phyloP scores from a whole-genome alignment of 257 asterid species.

The Solanum tarapatanum region DNA sequence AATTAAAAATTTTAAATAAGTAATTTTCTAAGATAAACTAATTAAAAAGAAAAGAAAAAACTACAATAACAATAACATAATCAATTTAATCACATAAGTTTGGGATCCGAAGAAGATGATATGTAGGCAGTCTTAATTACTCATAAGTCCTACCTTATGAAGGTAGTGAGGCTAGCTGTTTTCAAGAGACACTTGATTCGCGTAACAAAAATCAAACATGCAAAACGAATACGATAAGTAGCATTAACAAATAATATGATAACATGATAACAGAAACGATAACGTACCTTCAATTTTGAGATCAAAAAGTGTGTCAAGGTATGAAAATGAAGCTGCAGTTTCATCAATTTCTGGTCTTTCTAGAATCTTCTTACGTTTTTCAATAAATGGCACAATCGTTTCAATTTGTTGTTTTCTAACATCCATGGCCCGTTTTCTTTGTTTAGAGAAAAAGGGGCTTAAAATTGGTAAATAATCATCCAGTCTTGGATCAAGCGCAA shows the following conservation, averaged over 20 bases:
- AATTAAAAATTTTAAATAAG: not conserved
- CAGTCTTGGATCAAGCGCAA: conserved; percentile 60
- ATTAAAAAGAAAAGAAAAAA: not conserved
- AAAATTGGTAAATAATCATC: conserved; percentile 76
- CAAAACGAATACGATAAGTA: not conserved
- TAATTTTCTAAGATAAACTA: not conserved
- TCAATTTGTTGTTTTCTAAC: conserved; percentile 62
- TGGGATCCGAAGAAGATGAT: accelerated
- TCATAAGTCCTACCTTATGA: too few species aligned
- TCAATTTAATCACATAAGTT: not conserved
- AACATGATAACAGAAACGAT: not conserved
- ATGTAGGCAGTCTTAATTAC: not conserved
- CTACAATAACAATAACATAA: not conserved
- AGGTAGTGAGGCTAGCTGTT: too few species aligned
- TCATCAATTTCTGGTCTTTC: conserved; percentile 34
- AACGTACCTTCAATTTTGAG: conserved; percentile 40
- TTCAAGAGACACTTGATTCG: not conserved
- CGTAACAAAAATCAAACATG: not conserved
- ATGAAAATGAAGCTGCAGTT: conserved; percentile 60
- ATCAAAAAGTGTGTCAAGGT: conserved; percentile 73
- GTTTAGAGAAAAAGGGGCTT: conserved; percentile 61
- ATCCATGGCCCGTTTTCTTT: conserved; percentile 44
- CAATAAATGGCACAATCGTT: conserved; percentile 56
- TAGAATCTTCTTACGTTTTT: conserved; percentile 42
- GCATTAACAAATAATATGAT: not conserved